These are phyloP conservation scores for Cylindrotheca closterium DNA, from an alignment of 108 stramenopile species.

Conservation along the genomic window DNA sequence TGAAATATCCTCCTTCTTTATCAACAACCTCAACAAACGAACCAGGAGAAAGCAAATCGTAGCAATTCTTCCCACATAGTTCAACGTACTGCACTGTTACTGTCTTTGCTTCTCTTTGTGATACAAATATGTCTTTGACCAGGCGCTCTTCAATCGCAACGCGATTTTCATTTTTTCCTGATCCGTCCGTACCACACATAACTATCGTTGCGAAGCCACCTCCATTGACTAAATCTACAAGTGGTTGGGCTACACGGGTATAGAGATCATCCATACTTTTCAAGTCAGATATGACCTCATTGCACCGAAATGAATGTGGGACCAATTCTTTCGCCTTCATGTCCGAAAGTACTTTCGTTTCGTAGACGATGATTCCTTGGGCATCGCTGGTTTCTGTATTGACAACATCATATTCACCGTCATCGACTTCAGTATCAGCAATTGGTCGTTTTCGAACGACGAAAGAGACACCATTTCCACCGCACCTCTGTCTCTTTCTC, in stretches of 20 bases:
- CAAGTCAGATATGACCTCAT: constrained; percentile 21
- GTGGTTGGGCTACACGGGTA: constrained; percentile 2
- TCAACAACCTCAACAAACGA: constrained; percentile 17
- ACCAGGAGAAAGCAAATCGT: constrained; percentile 27
- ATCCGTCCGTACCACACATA: constrained; percentile 10
- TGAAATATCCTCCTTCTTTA: constrained; percentile 11
- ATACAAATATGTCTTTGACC: constrained; percentile 21
- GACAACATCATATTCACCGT: constrained; percentile 23
- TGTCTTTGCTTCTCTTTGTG: neutral
- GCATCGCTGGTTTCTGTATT: constrained; percentile 9
- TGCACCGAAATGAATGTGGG: constrained; percentile 12
- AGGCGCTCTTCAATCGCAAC: constrained; percentile 19
- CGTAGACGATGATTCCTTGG: constrained; percentile 18
- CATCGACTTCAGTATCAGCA: constrained; percentile 8
- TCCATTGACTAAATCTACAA: constrained; percentile 12
- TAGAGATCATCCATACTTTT: constrained; percentile 21
- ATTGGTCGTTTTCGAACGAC: constrained; percentile 23
- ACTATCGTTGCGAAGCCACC: constrained; percentile 21
- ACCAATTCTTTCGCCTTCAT: constrained; percentile 14
- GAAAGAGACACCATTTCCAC: constrained; percentile 3
- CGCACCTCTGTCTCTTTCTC: neutral
- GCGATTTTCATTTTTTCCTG: constrained; percentile 18
- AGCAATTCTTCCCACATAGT: neutral
- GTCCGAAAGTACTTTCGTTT: constrained; percentile 16
- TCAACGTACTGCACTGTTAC: constrained; percentile 16